Base-by-base conservation (phyloP, 2,329 filamentous ascomycete species). In the Ophiostoma perfectum region DNA sequence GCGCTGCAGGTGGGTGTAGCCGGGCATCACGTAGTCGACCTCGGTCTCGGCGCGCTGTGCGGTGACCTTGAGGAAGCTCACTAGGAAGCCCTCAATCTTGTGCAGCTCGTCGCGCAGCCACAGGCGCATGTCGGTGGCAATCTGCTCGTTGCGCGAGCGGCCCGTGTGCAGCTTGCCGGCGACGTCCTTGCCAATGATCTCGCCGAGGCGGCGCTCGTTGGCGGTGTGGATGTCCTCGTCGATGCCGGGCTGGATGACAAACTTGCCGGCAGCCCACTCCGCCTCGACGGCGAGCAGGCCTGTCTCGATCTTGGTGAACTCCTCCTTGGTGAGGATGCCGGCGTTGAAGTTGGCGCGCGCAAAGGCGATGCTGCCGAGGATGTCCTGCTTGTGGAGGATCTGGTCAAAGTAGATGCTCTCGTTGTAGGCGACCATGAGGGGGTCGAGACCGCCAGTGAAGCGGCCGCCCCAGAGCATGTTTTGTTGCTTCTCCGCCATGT, bases 111-210 rank as follows among this genome's bases (percentile, higher is more conserved):
- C 88, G 60, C 92, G 85, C 71, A 96, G 80, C 92, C 92, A 97
- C 77, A 97, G 82, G 70, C 92, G 88, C 90, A 97, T 94, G 75
- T 96, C 92, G 36, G 90, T 93, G 64, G 89, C 92, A 68, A 96
- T 88, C 80, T 97, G 93, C 79, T 97, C 93, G 75, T 97, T 97
- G 73, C 93, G 86, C 77, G 90, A 93, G 66, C 93, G 89, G 60
- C 89, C 89, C 2, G 93, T 97, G 79, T 97, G 93, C 69, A 97
- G 85, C 81, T 97, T 97, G 38, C 93, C 92, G 0, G 89, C 92
- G 69, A 90, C 88, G 39, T 93, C 86, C 78, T 90, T 93, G 74
- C 93, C 92, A 71, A 97, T 93, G 71, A 97, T 84, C 81, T 97
- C 93, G 66, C 91, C 90, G 1, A 92, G 79, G 2, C 89, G 85